Evolutionary conservation across 1,284 basidiomycete species (phyloP), one percentile per base, ranked within the genome.

Genomic region (Sporisorium exsertum): DNA sequence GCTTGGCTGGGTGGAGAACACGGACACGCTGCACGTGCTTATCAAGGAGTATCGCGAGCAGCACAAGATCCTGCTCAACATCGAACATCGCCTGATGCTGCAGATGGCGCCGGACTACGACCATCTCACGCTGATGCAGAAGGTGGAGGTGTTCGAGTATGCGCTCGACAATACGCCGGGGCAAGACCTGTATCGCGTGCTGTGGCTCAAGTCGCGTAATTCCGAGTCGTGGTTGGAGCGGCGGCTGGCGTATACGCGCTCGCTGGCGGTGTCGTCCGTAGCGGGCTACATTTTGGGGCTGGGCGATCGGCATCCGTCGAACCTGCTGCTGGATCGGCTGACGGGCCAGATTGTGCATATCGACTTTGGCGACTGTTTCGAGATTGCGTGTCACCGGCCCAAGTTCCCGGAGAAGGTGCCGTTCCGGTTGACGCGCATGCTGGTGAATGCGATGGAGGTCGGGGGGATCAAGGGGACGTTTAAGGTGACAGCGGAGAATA

Each of bases 41-140:
- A 95, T 99, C 86, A 92, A 95, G 83, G 95, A 84, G 56, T 85
- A 82, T 53, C 78, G 82, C 15, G 81, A 84, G 64, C 84, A 82
- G 73, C 81, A 83, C 75, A 99, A 99, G 88, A 96, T 99, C 46
- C 87, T 99, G 42, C 89, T 99, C 72, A 99, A 99, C 86, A 97
- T 99, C 70, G 97, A 99, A 87, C 97, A 98, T 85, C 92, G 96
- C 16, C 87, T 99, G 71, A 99, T 99, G 94, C 91, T 98, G 7
- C 82, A 98, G 93, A 99, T 99, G 96, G 96, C 97, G 13, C 96
- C 97, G 10, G 97, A 99, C 86, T 99, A 99, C 86, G 97, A 99
- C 86, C 93, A 92, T 80, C 88, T 99, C 46, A 95, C 93, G 33
- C 88, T 98, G 3, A 89, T 99, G 68, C 95, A 99, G 86, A 99